These are phyloP conservation scores for Pseudogymnoascus sp. DNA, from an alignment of 2,329 filamentous ascomycete genomes.

Conservation along the genomic window DNA sequence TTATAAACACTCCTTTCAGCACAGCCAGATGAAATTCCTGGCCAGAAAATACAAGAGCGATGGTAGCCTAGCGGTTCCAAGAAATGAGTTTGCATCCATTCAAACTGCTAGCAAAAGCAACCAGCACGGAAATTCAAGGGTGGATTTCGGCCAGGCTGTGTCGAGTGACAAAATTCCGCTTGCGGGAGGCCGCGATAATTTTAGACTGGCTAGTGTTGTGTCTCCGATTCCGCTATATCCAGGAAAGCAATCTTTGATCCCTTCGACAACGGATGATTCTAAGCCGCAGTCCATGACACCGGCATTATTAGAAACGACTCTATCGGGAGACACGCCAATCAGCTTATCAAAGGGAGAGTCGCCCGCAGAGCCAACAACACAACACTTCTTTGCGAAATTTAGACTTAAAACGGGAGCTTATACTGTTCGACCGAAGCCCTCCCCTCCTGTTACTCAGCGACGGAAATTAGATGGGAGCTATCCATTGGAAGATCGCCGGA, in stretches of 20 bases:
- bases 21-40: neutral
- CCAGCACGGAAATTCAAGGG: neutral
- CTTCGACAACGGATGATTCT: neutral
- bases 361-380: neutral
- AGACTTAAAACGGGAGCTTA: slow-evolving; percentile 22
- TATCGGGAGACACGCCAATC: neutral
- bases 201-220: neutral
- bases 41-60: neutral
- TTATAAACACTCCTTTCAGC: neutral
- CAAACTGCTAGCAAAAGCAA: neutral
- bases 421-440: slow-evolving; percentile 14
- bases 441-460: slow-evolving; percentile 16
- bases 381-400: slow-evolving; percentile 19
- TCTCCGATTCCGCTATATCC: neutral
- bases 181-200: neutral
- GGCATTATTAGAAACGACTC: slow-evolving; percentile 13
- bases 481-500: slow-evolving; percentile 17
- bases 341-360: neutral
- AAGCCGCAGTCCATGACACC: neutral
- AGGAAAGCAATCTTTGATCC: neutral
- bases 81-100: neutral
- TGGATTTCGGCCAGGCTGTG: neutral
- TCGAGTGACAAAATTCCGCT: neutral
- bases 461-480: slow-evolving; percentile 22
- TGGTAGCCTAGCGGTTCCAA: neutral